phyloP scores from a whole-genome alignment of 805 yeast genomes.

The Schizosaccharomyces octosporus region DNA sequence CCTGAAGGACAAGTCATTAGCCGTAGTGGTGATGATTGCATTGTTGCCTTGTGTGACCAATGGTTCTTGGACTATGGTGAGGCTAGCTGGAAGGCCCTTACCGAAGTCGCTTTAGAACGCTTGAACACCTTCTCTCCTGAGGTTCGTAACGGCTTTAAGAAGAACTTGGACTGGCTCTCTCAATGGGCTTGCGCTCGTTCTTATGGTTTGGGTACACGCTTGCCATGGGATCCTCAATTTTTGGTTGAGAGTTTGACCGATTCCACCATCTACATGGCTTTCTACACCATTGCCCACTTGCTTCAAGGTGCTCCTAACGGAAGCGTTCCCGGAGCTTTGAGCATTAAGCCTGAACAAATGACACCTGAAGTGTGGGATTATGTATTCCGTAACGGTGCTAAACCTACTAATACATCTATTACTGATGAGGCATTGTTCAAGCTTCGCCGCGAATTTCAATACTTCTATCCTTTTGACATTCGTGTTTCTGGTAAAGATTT shows the following conservation, averaged over 20 bases:
- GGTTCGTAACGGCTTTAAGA: conserved; percentile 76
- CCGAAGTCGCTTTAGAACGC: conserved; percentile 47
- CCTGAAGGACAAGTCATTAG: conserved; percentile 80
- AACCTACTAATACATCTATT: conserved; percentile 27
- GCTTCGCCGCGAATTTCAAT: conserved; percentile 84
- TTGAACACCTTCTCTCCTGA: conserved; percentile 66
- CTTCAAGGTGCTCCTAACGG: conserved; percentile 78
- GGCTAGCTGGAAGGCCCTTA: conserved; percentile 59
- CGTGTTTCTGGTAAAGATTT: conserved; percentile 90
- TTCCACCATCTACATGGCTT: conserved; percentile 86
- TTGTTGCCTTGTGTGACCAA: conserved; percentile 92
- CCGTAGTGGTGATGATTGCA: conserved; percentile 89
- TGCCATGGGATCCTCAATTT: conserved; percentile 91
- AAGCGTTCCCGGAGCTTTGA: conserved; percentile 40
- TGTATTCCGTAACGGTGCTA: conserved; percentile 52
- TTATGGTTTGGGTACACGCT: conserved; percentile 78
- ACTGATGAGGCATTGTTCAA: conserved; percentile 39
- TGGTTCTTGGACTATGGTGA: conserved; percentile 98
- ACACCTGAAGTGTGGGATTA: conserved; percentile 85
- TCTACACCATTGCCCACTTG: conserved; percentile 70
- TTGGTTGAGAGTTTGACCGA: conserved; percentile 87
- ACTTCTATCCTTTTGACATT: conserved; percentile 82
- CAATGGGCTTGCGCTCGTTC: conserved; percentile 97
- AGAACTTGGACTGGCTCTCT: conserved; percentile 83
- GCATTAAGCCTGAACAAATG: conserved; percentile 58